Evolutionary conservation across 1,284 basidiomycete species (phyloP).

Genomic region (Austroboletus olivaceoglutinosus): DNA sequence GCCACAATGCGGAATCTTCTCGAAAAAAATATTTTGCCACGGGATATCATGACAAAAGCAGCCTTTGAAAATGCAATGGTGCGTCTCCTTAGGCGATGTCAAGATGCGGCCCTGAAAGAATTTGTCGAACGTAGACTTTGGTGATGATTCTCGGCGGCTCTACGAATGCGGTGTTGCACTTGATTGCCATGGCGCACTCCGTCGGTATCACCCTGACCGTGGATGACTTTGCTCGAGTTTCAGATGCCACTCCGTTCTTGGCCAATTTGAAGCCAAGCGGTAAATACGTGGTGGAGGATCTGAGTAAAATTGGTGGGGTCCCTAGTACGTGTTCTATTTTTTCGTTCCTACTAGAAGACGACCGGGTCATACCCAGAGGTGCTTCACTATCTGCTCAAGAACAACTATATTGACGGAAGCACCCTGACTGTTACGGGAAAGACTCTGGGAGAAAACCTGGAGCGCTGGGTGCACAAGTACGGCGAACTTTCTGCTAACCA

Average conservation of each 20-base stretch:
- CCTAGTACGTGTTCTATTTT: slow-evolving; percentile 57
- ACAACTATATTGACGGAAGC: slow-evolving; percentile 81
- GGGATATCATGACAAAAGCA: slow-evolving; percentile 93
- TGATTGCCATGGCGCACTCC: slow-evolving; percentile 88
- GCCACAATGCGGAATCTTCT: slow-evolving; percentile 81
- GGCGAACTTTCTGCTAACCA: slow-evolving; percentile 72
- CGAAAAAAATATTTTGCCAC: slow-evolving; percentile 88
- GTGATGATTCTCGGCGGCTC: slow-evolving; percentile 95
- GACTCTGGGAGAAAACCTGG: slow-evolving; percentile 86
- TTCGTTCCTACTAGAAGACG: background rate
- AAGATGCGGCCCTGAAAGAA: slow-evolving; percentile 11
- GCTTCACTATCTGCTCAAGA: slow-evolving; percentile 76
- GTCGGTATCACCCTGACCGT: slow-evolving; percentile 80
- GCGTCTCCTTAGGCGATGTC: slow-evolving; percentile 18
- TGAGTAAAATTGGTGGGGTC: slow-evolving; percentile 86
- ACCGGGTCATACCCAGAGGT: slow-evolving; percentile 55
- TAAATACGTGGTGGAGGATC: slow-evolving; percentile 88
- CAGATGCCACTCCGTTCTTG: slow-evolving; percentile 83
- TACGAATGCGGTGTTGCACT: slow-evolving; percentile 89
- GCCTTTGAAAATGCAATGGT: slow-evolving; percentile 98
- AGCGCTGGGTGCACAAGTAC: slow-evolving; percentile 76
- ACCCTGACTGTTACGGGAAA: slow-evolving; percentile 87
- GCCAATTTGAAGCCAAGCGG: slow-evolving; percentile 91
- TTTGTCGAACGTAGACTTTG: slow-evolving; percentile 55
- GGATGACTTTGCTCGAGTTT: slow-evolving; percentile 86